Percentiles rank a stretch among this genome's conserved stretches.
These are phyloP conservation scores for Phoma sp. DNA, from an alignment of 2,329 filamentous ascomycete genomes.

Conservation along the genomic window DNA sequence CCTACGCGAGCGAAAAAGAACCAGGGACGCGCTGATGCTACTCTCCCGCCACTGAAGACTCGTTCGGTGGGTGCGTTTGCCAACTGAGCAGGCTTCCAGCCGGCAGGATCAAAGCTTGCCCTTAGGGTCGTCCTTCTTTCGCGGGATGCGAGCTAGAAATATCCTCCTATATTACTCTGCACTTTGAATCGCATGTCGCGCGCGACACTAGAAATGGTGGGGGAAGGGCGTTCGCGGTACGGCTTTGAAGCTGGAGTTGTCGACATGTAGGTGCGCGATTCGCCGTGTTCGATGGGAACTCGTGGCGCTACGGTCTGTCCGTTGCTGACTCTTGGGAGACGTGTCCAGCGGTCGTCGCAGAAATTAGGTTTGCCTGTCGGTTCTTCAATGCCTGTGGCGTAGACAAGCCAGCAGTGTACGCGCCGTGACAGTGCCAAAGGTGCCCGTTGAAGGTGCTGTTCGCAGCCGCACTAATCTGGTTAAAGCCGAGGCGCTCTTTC, in stretches of 20 bases:
- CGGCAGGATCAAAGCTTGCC: constrained; percentile 19
- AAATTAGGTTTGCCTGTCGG: neutral
- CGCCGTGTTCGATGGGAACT: constrained; percentile 16
- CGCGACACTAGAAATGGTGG: constrained; percentile 10
- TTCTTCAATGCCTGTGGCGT: constrained; percentile 7
- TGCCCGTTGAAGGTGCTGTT: constrained; percentile 12
- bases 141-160: neutral
- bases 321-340: neutral
- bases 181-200: constrained; percentile 18
- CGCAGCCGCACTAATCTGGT: constrained; percentile 10
- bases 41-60: neutral
- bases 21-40: neutral
- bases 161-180: constrained; percentile 20
- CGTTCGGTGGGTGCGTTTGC: constrained; percentile 2
- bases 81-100: constrained; percentile 4
- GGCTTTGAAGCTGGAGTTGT: constrained; percentile 13
- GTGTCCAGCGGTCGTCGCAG: neutral
- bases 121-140: neutral
- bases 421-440: neutral
- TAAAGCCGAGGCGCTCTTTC: constrained; percentile 17
- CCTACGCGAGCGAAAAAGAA: constrained; percentile 19
- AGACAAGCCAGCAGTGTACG: constrained; percentile 5
- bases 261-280: constrained; percentile 24
- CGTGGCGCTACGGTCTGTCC: constrained; percentile 8
- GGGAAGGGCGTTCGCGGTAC: constrained; percentile 4